Evolutionary conservation across 495 filamentous ascomycete genomes (phyloP).

Genomic region (Elasticomyces elasticus): DNA sequence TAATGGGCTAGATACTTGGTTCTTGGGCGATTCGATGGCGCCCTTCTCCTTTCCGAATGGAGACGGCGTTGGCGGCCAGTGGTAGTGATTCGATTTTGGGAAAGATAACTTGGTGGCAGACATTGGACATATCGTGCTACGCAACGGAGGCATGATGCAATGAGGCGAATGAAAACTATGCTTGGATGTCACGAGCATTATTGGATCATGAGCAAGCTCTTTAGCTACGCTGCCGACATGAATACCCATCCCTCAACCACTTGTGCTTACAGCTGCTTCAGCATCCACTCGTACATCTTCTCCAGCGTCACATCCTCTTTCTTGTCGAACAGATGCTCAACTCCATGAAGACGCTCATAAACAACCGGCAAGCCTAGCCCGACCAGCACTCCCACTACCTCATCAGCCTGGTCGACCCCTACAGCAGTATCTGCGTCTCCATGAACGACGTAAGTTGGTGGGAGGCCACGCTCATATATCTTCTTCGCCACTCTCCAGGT

Average conservation of each 20-base stretch:
- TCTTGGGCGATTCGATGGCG: conserved; percentile 19
- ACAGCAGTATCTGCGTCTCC: conserved; percentile 15
- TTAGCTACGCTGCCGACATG: background rate
- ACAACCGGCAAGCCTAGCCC: conserved; percentile 6
- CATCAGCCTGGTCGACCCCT: conserved; percentile 16
- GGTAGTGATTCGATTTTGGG: background rate
- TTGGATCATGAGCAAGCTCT: too few species aligned
- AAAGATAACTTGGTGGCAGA: too few species aligned
- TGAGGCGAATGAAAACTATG: too few species aligned
- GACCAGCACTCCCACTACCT: conserved; percentile 14
- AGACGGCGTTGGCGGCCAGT: conserved; percentile 1
- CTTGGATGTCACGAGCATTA: too few species aligned
- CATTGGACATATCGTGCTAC: too few species aligned
- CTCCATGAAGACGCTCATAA: conserved; percentile 13
- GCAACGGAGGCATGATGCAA: too few species aligned
- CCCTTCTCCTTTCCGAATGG: conserved; percentile 12
- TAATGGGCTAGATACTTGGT: conserved; percentile 17
- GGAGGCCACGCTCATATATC: conserved; percentile 6
- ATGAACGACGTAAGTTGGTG: conserved; percentile 15
- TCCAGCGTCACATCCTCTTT: conserved; percentile 7
- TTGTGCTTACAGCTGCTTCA: conserved; percentile 7
- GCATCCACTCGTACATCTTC: conserved; percentile 13
- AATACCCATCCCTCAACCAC: background rate
- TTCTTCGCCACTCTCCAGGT: conserved; percentile 11
- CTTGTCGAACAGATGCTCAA: conserved; percentile 17